phyloP scores from a whole-genome alignment of 1,284 basidiomycete genomes.

The Porogramme epimiltina region DNA sequence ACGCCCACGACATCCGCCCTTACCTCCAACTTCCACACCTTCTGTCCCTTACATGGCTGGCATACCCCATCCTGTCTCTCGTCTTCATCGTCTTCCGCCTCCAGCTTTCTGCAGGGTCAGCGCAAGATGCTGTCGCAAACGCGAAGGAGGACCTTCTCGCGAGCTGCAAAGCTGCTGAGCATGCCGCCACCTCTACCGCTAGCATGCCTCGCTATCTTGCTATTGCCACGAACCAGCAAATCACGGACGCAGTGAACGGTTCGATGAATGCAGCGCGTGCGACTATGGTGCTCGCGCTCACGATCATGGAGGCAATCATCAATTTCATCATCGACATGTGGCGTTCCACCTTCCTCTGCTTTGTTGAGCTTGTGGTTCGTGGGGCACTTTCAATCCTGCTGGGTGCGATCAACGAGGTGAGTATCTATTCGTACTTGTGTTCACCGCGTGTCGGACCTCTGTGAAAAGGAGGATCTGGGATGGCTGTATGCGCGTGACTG shows the following conservation, averaged over 20 bases:
- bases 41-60: slow-evolving; percentile 83
- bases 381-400: slow-evolving; percentile 84
- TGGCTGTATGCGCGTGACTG: too few relatives aligned
- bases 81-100: slow-evolving; percentile 86
- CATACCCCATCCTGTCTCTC: slow-evolving; percentile 83
- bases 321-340: slow-evolving; percentile 93
- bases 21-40: slow-evolving; percentile 84
- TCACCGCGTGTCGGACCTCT: too few relatives aligned
- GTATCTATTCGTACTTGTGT: too few relatives aligned
- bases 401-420: slow-evolving; percentile 76
- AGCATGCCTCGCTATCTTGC: slow-evolving; percentile 89
- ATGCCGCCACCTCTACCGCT: slow-evolving; percentile 79
- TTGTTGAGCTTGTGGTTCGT: slow-evolving; percentile 86
- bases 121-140: slow-evolving; percentile 65
- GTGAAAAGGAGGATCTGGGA: too few relatives aligned
- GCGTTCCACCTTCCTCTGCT: slow-evolving; percentile 89
- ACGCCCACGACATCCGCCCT: slow-evolving; percentile 61
- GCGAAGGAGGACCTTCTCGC: slow-evolving; percentile 76
- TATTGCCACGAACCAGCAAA: slow-evolving; percentile 78
- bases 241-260: slow-evolving; percentile 76
- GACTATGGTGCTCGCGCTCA: slow-evolving; percentile 74
- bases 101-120: slow-evolving; percentile 68
- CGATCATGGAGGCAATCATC: slow-evolving; percentile 83
- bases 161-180: slow-evolving; percentile 83
- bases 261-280: slow-evolving; percentile 77